Conservation (phyloP, 495 filamentous ascomycete genomes). For the Penicillium dipodomyicola region DNA sequence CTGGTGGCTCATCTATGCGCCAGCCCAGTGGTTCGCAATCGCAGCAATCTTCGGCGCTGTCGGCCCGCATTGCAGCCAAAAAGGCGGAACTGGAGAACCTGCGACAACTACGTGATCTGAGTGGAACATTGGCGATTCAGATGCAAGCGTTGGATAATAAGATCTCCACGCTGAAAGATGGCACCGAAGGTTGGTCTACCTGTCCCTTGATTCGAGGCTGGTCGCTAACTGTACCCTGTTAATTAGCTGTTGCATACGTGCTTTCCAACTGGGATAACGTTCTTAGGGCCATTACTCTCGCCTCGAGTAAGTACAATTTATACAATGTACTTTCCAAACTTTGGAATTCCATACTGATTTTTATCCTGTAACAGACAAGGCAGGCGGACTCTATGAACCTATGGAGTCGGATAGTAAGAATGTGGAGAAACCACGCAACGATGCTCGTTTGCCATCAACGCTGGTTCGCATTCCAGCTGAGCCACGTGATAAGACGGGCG, state of each 20-base stretch:
- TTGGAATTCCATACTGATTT: slow-evolving; percentile 4
- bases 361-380: slow-evolving; percentile 19
- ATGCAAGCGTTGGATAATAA: slow-evolving; percentile 92
- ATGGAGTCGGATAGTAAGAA: slow-evolving; percentile 12
- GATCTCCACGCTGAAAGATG: slow-evolving; percentile 80
- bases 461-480: slow-evolving; percentile 43
- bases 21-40: slow-evolving; percentile 34
- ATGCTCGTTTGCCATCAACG: slow-evolving; percentile 35
- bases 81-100: slow-evolving; percentile 89
- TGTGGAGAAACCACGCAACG: slow-evolving; percentile 6
- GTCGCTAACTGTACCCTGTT: slow-evolving; percentile 6
- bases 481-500: slow-evolving; percentile 20
- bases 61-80: slow-evolving; percentile 88
- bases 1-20: slow-evolving; percentile 33
- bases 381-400: slow-evolving; percentile 22
- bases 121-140: slow-evolving; percentile 78
- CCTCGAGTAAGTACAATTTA: slow-evolving; percentile 66
- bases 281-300: slow-evolving; percentile 89
- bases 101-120: slow-evolving; percentile 82
- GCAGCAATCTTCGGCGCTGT: slow-evolving; percentile 77
- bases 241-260: slow-evolving; percentile 81
- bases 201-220: neutral
- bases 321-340: slow-evolving; percentile 12
- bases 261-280: slow-evolving; percentile 97
- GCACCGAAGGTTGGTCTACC: slow-evolving; percentile 72